A percentile compares a stretch with the other conserved stretches of the same genome.
phyloP scores from a whole-genome alignment of 1,284 basidiomycete species.

The Phellinidium pouzarii region DNA sequence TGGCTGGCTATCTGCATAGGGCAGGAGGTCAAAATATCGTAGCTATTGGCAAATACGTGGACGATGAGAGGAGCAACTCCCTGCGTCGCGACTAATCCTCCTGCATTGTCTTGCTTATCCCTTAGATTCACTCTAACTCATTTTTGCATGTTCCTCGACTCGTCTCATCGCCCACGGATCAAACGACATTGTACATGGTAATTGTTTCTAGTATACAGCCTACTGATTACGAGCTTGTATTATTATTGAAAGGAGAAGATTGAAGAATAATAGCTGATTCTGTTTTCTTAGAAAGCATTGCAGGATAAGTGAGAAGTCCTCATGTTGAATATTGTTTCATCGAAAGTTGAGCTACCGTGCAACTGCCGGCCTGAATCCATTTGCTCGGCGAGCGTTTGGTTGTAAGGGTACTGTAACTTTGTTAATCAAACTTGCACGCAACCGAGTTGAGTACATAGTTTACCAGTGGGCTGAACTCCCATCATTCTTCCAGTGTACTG shows the following conservation, averaged over 20 bases:
- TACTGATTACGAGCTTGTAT: not conserved
- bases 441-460: not conserved
- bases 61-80: slow-evolving; percentile 76
- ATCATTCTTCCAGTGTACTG: slow-evolving; percentile 14
- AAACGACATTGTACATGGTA: not conserved
- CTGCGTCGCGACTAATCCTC: slow-evolving; percentile 7
- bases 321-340: not conserved
- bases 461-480: slow-evolving; percentile 3
- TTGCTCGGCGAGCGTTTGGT: slow-evolving; percentile 3
- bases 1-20: slow-evolving; percentile 67
- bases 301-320: no score
- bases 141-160: not conserved
- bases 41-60: slow-evolving; percentile 82
- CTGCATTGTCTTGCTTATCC: not conserved
- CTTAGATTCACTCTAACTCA: not conserved
- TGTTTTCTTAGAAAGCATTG: not conserved
- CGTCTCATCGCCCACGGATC: not conserved
- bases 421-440: not conserved
- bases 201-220: not conserved
- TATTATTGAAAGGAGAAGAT: slow-evolving; percentile 6
- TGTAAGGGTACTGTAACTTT: not conserved
- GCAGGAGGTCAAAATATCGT: slow-evolving; percentile 69
- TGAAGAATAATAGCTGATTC: not conserved
- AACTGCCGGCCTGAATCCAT: slow-evolving; percentile 11
- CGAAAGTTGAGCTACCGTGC: not conserved